Evolutionary conservation across 1,284 basidiomycete genomes (phyloP), one percentile per base, ranked within the genome.

Genomic region (Stereum hirsutum): DNA sequence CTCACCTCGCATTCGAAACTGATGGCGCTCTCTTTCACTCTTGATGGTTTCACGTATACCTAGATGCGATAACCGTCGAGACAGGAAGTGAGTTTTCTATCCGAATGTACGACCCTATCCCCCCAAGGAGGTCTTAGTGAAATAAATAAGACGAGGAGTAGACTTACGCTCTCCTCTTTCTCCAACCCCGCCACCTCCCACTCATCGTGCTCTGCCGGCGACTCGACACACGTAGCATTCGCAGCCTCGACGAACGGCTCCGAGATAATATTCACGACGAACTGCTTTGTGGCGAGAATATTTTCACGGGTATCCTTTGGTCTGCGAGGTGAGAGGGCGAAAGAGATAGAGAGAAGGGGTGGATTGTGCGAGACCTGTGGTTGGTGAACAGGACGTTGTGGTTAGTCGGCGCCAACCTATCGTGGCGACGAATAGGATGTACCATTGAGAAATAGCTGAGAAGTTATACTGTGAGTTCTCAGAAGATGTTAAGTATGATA

Each of bases 1-100:
- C n/a, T n/a, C n/a, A n/a, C n/a, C n/a, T 74, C 71, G 65, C 84
- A 89, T 64, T 89, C 87, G 60, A 89, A 70, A 43, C 75, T 73
- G 46, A 87, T 73, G 2, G 76, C 75, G 49, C 81, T 80, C 60
- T 89, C 86, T 47, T 68, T 74, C 2, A 89, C 82, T 44, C 81
- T 69, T 14, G 82, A 68, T 3, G 81, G 76, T 52, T 74, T 75
- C 41, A 88, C 73, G 31, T 65, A 38, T 7, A 44, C n/a, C 47
- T 49, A 21, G 5, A 38, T 15, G 10, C 11, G n/a, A 11, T 36
- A 30, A 39, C n/a, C n/a, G n/a, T n/a, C n/a, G n/a, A n/a, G n/a
- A n/a, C n/a, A n/a, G n/a, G n/a, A n/a, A n/a, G n/a, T n/a, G n/a
- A n/a, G n/a, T n/a, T n/a, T n/a, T n/a, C n/a, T n/a, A n/a, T n/a